Base-by-base conservation (phyloP, 1,139 yeast species). In the Tardiomyces depauwii region DNA sequence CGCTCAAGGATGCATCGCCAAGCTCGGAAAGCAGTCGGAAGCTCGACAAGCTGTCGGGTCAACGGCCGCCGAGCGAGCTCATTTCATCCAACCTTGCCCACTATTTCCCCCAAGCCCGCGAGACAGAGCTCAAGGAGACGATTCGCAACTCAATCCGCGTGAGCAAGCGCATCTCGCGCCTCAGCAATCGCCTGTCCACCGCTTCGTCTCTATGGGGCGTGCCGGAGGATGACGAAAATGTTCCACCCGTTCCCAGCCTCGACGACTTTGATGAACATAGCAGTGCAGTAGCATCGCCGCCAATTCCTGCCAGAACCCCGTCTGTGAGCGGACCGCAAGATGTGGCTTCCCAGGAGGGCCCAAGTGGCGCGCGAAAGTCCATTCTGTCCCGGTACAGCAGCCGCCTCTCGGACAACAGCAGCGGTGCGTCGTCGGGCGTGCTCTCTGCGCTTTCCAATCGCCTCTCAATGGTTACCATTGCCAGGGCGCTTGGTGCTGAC, bases 51-150 rank as follows among this genome's bases (percentile, higher is more conserved):
- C 36, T 30, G 36, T 30, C 83, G 60, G 94, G 94, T 14, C 96
- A 87, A 60, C 73, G 97, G 57, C 98, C 98, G 12, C 91, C 96
- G 1, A 82, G 93, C 52, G 96, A 88, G 60, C 75, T 88, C 58
- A 91, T 91, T 53, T 86, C 96, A 1, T 81, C 91, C 12, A 88
- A 91, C 59, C 70, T 91, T 56, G 83, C 88, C 1, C 96, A 89
- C 53, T 91, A 85, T 62, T 91, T 91, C 70, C 98, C 98, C 0
- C 83, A 82, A 44, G 82, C 95, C 0, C 81, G 78, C 39, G 78
- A 80, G 45, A 72, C 74, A 43, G 84, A 82, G 48, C 72, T 91
- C 51, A 84, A 85, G 53, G 80, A 82, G 50, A 88, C 96, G 1
- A 78, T 89, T 42, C 70, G 94, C 28, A 88, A 86, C 60, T 85